phyloP scores from a whole-genome alignment of 164 flowering plant species.

The Euptelea pleiosperma region DNA sequence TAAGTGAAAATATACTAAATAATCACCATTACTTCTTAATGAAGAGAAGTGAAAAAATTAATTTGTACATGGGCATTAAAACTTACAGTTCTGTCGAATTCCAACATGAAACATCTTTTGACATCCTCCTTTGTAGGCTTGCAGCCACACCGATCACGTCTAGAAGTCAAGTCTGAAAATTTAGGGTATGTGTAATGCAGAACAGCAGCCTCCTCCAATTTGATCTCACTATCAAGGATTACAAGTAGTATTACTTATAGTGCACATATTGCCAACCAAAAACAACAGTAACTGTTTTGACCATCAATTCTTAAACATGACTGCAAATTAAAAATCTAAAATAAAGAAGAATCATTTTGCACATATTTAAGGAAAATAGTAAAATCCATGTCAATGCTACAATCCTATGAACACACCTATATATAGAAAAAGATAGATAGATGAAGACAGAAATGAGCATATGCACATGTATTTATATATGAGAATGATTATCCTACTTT shows the following conservation, averaged over 20 bases:
- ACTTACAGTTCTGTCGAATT: conserved; percentile 95
- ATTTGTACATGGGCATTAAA: not conserved
- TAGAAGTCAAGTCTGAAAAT: conserved; percentile 95
- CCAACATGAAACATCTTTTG: conserved; percentile 96
- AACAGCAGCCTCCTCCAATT: conserved; percentile 94
- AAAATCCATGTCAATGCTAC: too few relatives aligned
- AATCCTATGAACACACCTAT: too few relatives aligned
- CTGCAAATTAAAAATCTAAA: too few relatives aligned
- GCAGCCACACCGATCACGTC: conserved; percentile 98
- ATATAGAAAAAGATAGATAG: not conserved
- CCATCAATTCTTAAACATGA: too few relatives aligned
- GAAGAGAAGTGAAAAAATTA: too few relatives aligned
- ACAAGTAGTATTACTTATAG: too few relatives aligned
- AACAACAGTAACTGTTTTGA: too few relatives aligned
- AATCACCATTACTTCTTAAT: too few relatives aligned
- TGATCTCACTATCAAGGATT: conserved; percentile 63
- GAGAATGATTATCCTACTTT: conserved; percentile 45
- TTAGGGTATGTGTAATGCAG: conserved; percentile 89
- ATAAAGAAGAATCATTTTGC: too few relatives aligned
- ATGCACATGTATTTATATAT: not conserved
- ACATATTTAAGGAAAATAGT: too few relatives aligned
- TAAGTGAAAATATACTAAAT: too few relatives aligned
- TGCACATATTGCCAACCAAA: too few relatives aligned
- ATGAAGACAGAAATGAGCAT: not conserved
- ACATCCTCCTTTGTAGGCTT: conserved; percentile 97